Conservation (phyloP, 1,139 yeast genomes). For the Hanseniaspora uvarum region DNA sequence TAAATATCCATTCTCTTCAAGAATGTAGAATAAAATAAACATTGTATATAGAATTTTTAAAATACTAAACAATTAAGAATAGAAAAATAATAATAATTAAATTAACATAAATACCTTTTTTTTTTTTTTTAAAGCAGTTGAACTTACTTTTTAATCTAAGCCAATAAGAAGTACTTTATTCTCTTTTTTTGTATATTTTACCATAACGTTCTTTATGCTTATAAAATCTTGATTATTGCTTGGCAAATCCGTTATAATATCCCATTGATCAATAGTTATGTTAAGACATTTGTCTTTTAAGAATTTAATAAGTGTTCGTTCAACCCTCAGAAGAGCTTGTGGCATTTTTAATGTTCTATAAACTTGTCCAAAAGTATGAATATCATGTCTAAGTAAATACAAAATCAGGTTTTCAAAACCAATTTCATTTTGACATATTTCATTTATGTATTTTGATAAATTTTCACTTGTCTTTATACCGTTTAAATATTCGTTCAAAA, state of each 20-base stretch:
- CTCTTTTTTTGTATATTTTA: not conserved
- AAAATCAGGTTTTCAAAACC: conserved; percentile 1
- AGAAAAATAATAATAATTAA: not conserved
- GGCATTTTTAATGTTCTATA: conserved; percentile 1
- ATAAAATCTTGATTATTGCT: not conserved
- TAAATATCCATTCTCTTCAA: not conserved
- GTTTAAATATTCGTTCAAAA: not conserved
- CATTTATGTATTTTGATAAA: not conserved
- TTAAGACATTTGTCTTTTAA: not conserved
- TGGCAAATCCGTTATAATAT: not conserved
- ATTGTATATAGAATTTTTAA: conserved; percentile 2
- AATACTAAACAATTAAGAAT: not conserved
- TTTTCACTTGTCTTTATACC: not conserved
- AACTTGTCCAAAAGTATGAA: conserved; percentile 1
- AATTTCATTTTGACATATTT: conserved; percentile 8
- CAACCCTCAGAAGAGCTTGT: not conserved
- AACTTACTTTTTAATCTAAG: too few relatives aligned
- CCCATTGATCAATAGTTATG: conserved; percentile 2
- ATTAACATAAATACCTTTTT: too few relatives aligned
- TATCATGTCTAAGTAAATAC: conserved; percentile 5
- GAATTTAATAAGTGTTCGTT: not conserved
- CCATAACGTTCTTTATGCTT: not conserved
- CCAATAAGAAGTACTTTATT: too few relatives aligned
- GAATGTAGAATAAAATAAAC: not conserved
- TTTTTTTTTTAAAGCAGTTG: not conserved